A percentile compares a stretch with the other conserved stretches of the same genome.
Conservation (phyloP, 176 grass and related monocot genomes). For the Panicum miliaceum region DNA sequence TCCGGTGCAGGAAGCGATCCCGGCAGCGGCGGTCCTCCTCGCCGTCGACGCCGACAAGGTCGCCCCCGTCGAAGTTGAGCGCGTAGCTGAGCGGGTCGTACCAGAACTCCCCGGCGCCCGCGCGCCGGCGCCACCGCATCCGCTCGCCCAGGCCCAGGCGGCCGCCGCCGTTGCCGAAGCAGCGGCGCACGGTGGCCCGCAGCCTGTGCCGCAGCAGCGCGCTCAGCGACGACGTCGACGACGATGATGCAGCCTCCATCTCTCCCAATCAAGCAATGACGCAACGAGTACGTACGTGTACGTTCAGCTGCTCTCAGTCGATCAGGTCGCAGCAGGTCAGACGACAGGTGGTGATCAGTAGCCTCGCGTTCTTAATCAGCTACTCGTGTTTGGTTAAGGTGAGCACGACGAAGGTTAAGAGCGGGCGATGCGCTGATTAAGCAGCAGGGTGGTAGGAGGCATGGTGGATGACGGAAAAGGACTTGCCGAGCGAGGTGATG, state of each 20-base stretch:
- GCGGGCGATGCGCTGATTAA: neutral
- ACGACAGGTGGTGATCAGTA: neutral
- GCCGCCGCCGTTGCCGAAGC: conserved; percentile 14
- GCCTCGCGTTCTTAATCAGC: neutral
- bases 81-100: conserved; percentile 92
- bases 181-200: conserved; percentile 37
- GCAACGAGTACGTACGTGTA: neutral
- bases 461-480: neutral
- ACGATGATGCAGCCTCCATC: neutral
- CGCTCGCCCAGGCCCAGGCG: neutral
- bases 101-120: conserved; percentile 50
- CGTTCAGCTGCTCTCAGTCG: too few species aligned
- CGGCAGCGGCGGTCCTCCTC: neutral
- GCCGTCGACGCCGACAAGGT: neutral
- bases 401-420: neutral
- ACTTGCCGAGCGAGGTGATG: neutral
- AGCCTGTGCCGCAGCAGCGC: conserved; percentile 30
- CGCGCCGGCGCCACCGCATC: conserved; percentile 8
- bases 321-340: neutral
- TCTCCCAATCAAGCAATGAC: neutral
- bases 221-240: neutral
- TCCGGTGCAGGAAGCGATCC: neutral
- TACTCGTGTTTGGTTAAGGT: too few species aligned
- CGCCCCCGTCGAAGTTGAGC: conserved; percentile 82
- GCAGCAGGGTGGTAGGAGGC: neutral